A percentile compares a stretch with the other conserved stretches of the same genome.
phyloP scores from a whole-genome alignment of 805 yeast genomes.

The Suhomyces faveliae region DNA sequence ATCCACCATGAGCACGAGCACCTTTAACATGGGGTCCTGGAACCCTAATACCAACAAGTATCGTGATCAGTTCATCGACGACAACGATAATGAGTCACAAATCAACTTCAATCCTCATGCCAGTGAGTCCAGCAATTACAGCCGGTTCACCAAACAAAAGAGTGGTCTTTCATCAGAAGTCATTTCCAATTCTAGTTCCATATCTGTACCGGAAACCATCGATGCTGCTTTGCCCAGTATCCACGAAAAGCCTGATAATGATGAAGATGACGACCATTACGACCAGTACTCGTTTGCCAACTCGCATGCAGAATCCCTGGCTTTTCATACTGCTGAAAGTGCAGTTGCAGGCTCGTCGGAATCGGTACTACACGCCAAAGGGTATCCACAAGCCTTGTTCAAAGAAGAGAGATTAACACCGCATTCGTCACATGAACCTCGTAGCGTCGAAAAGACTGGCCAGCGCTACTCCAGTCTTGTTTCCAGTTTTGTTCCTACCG shows the following conservation, averaged over 20 bases:
- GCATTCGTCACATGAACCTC: constrained; percentile 10
- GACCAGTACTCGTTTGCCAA: constrained; percentile 2
- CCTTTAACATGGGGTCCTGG: constrained; percentile 54
- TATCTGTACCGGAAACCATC: constrained; percentile 43
- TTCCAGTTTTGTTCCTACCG: no score
- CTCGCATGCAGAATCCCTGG: background rate
- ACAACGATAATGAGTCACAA: constrained; percentile 38
- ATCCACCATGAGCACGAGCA: constrained; percentile 31
- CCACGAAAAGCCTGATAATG: constrained; percentile 29
- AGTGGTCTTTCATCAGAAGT: constrained; percentile 17
- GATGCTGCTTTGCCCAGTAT: constrained; percentile 39
- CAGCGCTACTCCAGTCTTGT: constrained; percentile 29
- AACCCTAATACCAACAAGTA: constrained; percentile 53
- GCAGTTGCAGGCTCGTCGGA: constrained; percentile 11
- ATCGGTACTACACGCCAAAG: constrained; percentile 25
- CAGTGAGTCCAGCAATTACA: constrained; percentile 21
- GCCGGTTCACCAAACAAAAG: constrained; percentile 32
- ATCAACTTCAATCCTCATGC: constrained; percentile 26
- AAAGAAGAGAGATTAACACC: constrained; percentile 30
- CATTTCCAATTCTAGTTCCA: constrained; percentile 22
- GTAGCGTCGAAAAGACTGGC: background rate
- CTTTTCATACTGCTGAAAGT: background rate
- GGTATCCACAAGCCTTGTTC: constrained; percentile 18
- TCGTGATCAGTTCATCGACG: constrained; percentile 49
- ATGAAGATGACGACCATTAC: constrained; percentile 7